Conservation (phyloP, 371 early-diverging fungal species). For the Batkoa obscura region DNA sequence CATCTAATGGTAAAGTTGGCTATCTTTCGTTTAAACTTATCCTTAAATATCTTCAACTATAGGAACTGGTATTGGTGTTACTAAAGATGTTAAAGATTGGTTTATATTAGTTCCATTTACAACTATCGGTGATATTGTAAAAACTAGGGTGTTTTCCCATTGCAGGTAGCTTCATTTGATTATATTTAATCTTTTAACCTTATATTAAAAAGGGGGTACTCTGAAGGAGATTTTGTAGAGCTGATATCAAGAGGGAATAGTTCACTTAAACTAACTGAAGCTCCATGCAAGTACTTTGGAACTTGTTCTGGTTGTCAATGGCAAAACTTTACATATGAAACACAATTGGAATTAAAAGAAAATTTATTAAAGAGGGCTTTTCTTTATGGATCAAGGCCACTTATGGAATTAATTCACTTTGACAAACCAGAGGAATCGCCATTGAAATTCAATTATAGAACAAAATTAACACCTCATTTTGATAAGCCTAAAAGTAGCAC, state of each 20-base stretch:
- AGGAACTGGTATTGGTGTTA: neutral
- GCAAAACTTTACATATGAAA: constrained; percentile 28
- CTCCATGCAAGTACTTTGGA: constrained; percentile 31
- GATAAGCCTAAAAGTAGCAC: constrained; percentile 10
- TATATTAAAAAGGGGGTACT: constrained; percentile 19
- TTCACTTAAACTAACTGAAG: constrained; percentile 15
- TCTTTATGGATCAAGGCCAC: constrained; percentile 11
- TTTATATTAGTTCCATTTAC: constrained; percentile 3
- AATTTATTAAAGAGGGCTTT: constrained; percentile 23
- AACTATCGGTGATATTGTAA: neutral
- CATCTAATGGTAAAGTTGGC: neutral
- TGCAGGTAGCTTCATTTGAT: neutral
- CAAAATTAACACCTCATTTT: constrained; percentile 44
- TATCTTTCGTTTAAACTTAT: neutral
- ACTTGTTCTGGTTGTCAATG: constrained; percentile 38
- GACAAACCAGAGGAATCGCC: constrained; percentile 16
- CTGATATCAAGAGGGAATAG: constrained; percentile 15
- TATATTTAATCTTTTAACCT: neutral
- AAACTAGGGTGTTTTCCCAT: neutral
- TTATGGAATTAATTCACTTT: neutral
- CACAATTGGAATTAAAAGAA: constrained; percentile 31
- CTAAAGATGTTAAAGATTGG: neutral
- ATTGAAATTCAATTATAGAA: constrained; percentile 26
- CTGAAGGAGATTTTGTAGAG: constrained; percentile 27
- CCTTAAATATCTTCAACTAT: neutral